Base-by-base conservation (phyloP, 176 grass and related monocot genomes). In the Oryza officinalis region DNA sequence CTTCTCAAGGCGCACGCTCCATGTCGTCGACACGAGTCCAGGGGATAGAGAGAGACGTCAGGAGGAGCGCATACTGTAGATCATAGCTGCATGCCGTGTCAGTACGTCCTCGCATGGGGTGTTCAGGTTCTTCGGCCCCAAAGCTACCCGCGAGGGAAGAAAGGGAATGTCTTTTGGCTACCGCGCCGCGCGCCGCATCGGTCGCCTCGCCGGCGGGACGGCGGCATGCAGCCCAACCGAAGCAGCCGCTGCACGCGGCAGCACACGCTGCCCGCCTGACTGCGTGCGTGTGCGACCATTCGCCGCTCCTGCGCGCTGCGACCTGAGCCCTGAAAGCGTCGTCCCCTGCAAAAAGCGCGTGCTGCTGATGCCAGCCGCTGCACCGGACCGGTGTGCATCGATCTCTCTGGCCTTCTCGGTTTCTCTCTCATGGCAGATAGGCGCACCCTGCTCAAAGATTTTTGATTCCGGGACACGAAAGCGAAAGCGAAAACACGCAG, bases 1-100 rank as follows among this genome's bases (percentile, higher is more conserved):
- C 81, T 94, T 94, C 78, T 97, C 95, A 88, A 97, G 92, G 92
- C 82, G 95, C 95, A 97, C 92, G 95, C 95, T 68, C 38, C 32
- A 31, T 57, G 13, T 69, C 22, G 81, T 27, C 77, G 75, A 88
- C 84, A 80, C 67, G 88, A 89, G 73, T 74, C 76, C 72, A 89
- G 87, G 85, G 87, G 17, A 44, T 82, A 27, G 20, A 47, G 69
- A 76, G 17, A 2, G 60, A 72, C 41, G 74, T 81, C 77, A 79
- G 82, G 0, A 47, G 45, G 13, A 47, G 45, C 37, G 7, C 37
- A 38, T 47, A 47, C 45, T 46, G 33, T 35, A 38, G 37, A 46
- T 12, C 12, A 47, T 47, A 13, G 13, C 47, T 27, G 41, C 28
- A 28, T 63, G 70, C 60, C 41, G 6, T 37, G 84, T 27, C 20